Evolutionary conservation across 768 basidiomycete genomes (phyloP).

Genomic region (Pluteus cervinus): DNA sequence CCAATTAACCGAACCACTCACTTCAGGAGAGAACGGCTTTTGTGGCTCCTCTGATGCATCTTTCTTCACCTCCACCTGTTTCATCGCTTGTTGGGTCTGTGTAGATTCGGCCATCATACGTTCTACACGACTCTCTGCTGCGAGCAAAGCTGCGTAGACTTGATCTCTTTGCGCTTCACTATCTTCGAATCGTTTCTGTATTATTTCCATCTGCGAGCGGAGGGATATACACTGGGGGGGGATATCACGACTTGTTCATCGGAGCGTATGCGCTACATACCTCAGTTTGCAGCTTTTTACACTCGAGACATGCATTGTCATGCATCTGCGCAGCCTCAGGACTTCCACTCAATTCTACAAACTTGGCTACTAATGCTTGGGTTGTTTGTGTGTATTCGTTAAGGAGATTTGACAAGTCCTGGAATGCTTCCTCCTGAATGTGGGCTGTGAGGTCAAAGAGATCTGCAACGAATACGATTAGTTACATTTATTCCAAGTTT

Average conservation of each 20-base stretch:
- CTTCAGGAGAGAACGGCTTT: constrained; percentile 60
- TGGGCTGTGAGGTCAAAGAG: constrained; percentile 41
- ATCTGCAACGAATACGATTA: constrained; percentile 28
- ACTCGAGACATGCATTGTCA: constrained; percentile 36
- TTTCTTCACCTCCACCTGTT: constrained; percentile 21
- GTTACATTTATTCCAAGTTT: constrained; percentile 1
- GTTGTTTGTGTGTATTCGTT: constrained; percentile 56
- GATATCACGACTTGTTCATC: constrained; percentile 6
- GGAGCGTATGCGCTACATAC: constrained; percentile 29
- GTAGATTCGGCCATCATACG: too few relatives aligned
- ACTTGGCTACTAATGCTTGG: constrained; percentile 49
- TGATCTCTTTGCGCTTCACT: constrained; percentile 40
- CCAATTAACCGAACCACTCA: constrained; percentile 66
- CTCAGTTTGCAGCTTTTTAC: constrained; percentile 54
- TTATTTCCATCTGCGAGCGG: constrained; percentile 49
- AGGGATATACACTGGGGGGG: constrained; percentile 47
- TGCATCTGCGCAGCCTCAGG: constrained; percentile 25
- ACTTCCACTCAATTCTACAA: constrained; percentile 39
- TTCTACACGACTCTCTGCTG: constrained; percentile 58
- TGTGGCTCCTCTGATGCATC: constrained; percentile 42
- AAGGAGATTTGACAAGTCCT: constrained; percentile 40
- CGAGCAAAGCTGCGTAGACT: constrained; percentile 44
- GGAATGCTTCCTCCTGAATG: constrained; percentile 28
- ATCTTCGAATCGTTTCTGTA: constrained; percentile 45
- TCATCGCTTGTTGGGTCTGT: constrained; percentile 44